phyloP scores from a whole-genome alignment of 177 flowering plant species.

The Vitis hybrid region DNA sequence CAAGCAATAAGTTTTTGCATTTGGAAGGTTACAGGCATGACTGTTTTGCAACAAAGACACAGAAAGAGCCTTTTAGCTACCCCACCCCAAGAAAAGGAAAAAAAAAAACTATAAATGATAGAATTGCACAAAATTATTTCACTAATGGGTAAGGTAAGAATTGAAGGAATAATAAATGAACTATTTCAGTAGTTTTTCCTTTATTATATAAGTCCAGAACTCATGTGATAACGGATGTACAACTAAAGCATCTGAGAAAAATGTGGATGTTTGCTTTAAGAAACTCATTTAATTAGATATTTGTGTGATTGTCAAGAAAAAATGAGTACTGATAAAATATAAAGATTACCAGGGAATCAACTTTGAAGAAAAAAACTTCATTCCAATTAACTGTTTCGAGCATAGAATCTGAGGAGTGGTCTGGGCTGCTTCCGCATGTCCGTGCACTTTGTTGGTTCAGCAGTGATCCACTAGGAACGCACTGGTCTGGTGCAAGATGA shows the following conservation, averaged over 20 bases:
- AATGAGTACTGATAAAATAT: not conserved
- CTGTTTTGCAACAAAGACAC: too few species aligned
- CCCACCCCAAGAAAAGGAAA: too few species aligned
- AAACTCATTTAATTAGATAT: not conserved
- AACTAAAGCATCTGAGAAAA: not conserved
- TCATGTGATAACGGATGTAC: not conserved
- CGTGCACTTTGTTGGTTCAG: constrained; percentile 83
- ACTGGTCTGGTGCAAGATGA: constrained; percentile 46
- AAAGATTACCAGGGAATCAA: constrained; percentile 61
- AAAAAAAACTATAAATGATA: too few species aligned
- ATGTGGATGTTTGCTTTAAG: not conserved
- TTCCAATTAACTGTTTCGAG: constrained; percentile 63
- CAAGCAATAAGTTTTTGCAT: too few species aligned
- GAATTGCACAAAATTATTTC: too few species aligned
- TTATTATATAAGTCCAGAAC: too few species aligned
- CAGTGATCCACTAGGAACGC: constrained; percentile 26
- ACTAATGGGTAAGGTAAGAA: too few species aligned
- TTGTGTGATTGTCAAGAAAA: not conserved
- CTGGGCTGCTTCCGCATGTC: constrained; percentile 65
- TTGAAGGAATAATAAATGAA: too few species aligned
- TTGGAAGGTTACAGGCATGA: too few species aligned
- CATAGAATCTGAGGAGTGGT: constrained; percentile 36
- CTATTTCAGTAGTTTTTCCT: too few species aligned
- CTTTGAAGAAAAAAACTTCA: constrained; percentile 89
- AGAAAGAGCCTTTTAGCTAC: too few species aligned